A percentile compares a stretch with the other conserved stretches of the same genome.
Conservation (phyloP, 768 basidiomycete species). For the Xerocomellus amylosporus region DNA sequence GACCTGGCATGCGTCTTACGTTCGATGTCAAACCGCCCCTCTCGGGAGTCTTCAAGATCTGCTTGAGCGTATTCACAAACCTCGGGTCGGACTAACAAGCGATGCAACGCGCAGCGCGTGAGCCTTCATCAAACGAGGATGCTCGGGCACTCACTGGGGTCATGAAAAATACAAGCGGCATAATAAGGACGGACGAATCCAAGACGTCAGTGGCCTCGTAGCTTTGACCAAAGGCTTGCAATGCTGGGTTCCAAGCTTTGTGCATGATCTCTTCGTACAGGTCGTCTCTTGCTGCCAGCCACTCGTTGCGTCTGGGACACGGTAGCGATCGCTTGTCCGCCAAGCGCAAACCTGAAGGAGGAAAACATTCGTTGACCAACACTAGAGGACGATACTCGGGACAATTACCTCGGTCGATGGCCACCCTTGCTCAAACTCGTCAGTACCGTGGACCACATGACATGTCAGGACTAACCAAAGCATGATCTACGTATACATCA, state of each 20-base stretch:
- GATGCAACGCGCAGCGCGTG: neutral
- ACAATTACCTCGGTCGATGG: constrained; percentile 76
- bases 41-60: constrained; percentile 83
- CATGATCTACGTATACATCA: constrained; percentile 60
- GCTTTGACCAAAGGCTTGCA: constrained; percentile 77
- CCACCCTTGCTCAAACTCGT: constrained; percentile 62
- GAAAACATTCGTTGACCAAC: neutral
- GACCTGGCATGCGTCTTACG: constrained; percentile 32
- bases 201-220: constrained; percentile 83
- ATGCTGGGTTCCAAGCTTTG: constrained; percentile 77
- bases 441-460: neutral
- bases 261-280: constrained; percentile 94
- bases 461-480: constrained; percentile 58
- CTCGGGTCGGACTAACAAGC: constrained; percentile 71
- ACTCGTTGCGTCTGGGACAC: constrained; percentile 66
- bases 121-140: neutral
- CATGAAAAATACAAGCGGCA: constrained; percentile 92
- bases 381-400: neutral
- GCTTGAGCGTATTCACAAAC: constrained; percentile 81
- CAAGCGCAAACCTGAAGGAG: constrained; percentile 66
- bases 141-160: constrained; percentile 53
- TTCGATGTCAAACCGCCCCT: constrained; percentile 90
- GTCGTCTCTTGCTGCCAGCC: constrained; percentile 73
- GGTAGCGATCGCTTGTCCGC: constrained; percentile 95
- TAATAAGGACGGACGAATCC: constrained; percentile 87